Base-by-base conservation (phyloP, 768 basidiomycete genomes). In the Trametes sanguinea region DNA sequence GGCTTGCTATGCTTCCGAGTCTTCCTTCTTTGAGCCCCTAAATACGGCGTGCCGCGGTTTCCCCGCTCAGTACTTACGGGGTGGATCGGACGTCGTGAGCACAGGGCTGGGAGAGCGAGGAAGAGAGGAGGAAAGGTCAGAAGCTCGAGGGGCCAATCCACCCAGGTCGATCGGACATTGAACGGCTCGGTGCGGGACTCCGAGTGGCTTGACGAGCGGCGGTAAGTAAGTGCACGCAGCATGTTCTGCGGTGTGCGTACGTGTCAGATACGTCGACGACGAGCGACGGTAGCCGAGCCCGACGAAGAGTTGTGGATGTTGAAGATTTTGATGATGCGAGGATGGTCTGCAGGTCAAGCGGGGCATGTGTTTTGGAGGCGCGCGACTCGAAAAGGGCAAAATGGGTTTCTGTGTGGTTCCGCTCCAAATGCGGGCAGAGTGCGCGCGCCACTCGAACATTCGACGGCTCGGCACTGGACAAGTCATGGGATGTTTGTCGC, bases 161-260 rank as follows among this genome's bases (percentile, higher is more conserved):
- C 11, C 35, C 14, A 7, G 4, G 10, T 5, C 17, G 44, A 35
- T 59, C 57, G 57, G 57, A 59, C 43, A 51, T 59, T 33, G 57
- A 42, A 44, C 57, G 57, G 57, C 48, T 59, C 57, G 40, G 57
- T 59, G 57, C 57, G 57, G 50, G 57, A 14, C 42, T 59, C 57
- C 57, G 57, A 51, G 13, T 5, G 17, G 33, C 13, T 7, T 6
- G 30, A 32, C 11, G 48, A 30, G 48, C 45, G 45, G 45, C 45
- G 45, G 45, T 46, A 27, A 46, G 45, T 27, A 17, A 10, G 22
- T 10, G 10, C 10, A 17, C 45, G 22, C 17, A 5, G 45, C 22
- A 8, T 29, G 17, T 29, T 27, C 35, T 37, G 35, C 6, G 35
- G 6, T 13, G 13, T 14, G 29, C 48, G 48, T 50, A 22, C 27